A percentile compares a stretch with the other conserved stretches of the same genome.
phyloP scores from a whole-genome alignment of 352 stramenopile species.

The Phytophthora syringae region DNA sequence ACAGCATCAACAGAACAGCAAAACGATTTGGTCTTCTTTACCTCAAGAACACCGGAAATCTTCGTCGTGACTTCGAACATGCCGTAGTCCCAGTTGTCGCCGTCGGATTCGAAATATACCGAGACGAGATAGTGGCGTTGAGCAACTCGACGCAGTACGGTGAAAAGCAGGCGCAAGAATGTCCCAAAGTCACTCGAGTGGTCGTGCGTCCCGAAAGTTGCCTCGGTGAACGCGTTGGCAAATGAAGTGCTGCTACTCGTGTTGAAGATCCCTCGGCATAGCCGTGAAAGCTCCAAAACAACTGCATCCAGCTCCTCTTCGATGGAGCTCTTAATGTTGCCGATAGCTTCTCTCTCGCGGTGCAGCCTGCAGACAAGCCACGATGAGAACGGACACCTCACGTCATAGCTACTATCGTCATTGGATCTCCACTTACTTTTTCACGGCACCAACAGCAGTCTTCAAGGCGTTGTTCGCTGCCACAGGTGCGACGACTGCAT shows the following conservation, averaged over 20 bases:
- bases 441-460: constrained; percentile 63
- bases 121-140: constrained; percentile 75
- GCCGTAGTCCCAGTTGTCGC: constrained; percentile 70
- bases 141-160: constrained; percentile 67
- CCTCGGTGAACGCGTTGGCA: constrained; percentile 76
- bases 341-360: constrained; percentile 78
- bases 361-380: constrained; percentile 53
- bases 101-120: constrained; percentile 66
- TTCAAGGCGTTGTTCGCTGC: constrained; percentile 51
- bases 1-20: not conserved
- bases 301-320: constrained; percentile 71
- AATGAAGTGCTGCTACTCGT: constrained; percentile 79
- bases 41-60: constrained; percentile 70
- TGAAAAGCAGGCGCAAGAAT: constrained; percentile 70
- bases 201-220: constrained; percentile 71
- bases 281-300: constrained; percentile 65
- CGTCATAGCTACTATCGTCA: not conserved
- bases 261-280: constrained; percentile 80
- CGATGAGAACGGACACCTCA: not conserved
- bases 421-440: constrained; percentile 48
- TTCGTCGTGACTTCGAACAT: constrained; percentile 73
- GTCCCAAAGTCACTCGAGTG: constrained; percentile 72
- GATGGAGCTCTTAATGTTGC: constrained; percentile 73
- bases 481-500: constrained; percentile 9
- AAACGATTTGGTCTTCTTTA: constrained; percentile 17